Evolutionary conservation across 768 basidiomycete species (phyloP).

Genomic region (Auriscalpium vulgare): DNA sequence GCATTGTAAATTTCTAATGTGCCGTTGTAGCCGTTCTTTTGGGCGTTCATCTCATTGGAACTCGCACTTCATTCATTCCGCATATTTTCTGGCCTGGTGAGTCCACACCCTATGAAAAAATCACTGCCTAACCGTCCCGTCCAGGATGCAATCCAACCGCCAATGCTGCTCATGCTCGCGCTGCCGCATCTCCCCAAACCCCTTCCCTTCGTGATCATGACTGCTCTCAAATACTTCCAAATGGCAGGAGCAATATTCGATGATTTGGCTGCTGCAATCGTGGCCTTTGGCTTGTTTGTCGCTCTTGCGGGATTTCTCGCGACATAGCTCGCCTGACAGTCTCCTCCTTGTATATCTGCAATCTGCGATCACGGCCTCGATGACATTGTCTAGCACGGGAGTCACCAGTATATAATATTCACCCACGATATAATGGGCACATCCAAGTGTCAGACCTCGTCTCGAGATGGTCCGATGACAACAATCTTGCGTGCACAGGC

Average conservation of each 20-base stretch:
- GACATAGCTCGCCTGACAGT: background rate
- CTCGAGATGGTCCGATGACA: no score
- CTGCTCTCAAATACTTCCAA: slow-evolving; percentile 57
- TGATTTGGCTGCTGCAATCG: slow-evolving; percentile 59
- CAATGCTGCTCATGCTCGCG: slow-evolving; percentile 48
- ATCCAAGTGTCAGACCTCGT: no score
- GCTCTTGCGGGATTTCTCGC: slow-evolving; percentile 1
- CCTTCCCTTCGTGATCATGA: slow-evolving; percentile 52
- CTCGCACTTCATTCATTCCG: slow-evolving; percentile 64
- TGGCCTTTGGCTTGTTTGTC: slow-evolving; percentile 65
- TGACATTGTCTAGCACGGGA: no score
- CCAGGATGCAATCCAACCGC: slow-evolving; percentile 53
- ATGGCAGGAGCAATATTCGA: slow-evolving; percentile 63
- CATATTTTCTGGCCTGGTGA: slow-evolving; percentile 62
- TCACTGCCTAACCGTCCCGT: background rate
- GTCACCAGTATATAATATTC: no score
- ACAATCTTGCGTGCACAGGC: no score
- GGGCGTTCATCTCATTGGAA: slow-evolving; percentile 71
- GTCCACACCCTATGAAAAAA: slow-evolving; percentile 19
- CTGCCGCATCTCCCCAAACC: slow-evolving; percentile 62
- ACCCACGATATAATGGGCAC: no score
- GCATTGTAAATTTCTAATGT: no score
- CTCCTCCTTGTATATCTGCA: background rate
- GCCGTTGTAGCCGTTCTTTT: slow-evolving; percentile 62
- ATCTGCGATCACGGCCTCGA: no score